Percentiles rank a stretch among this genome's conserved stretches.
phyloP scores from a whole-genome alignment of 1,284 basidiomycete genomes.

The Irpex rosettiformis region DNA sequence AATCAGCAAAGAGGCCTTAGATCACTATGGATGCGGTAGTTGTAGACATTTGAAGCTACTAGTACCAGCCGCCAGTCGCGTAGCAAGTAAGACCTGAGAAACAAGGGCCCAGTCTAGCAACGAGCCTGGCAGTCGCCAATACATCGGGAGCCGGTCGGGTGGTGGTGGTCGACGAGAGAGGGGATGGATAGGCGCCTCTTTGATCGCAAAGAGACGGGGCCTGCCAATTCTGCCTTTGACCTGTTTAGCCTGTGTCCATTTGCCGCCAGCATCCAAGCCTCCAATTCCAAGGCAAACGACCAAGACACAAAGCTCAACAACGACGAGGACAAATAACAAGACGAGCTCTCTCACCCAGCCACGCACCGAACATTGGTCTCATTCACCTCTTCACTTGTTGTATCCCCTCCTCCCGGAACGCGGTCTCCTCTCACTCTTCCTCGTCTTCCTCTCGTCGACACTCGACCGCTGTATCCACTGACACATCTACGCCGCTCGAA shows the following conservation, averaged over 20 bases:
- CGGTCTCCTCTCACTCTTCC: constrained; percentile 3
- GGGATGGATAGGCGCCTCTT: background rate
- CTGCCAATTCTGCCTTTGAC: background rate
- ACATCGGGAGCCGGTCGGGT: constrained; percentile 1
- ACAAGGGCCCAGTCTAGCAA: background rate
- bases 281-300: background rate
- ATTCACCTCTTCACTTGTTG: constrained; percentile 12
- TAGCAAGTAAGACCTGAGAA: background rate
- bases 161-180: constrained; percentile 3
- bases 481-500: background rate
- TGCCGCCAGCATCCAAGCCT: background rate
- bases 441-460: constrained; percentile 4
- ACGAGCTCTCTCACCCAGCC: background rate
- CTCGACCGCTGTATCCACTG: background rate
- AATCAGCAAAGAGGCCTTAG: background rate
- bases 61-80: background rate
- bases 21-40: background rate
- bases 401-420: constrained; percentile 8
- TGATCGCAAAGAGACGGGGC: background rate
- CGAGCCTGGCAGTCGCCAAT: background rate
- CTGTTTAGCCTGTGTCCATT: background rate
- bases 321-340: background rate
- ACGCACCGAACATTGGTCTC: constrained; percentile 12
- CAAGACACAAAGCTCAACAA: background rate
- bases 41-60: background rate